Conservation (phyloP, 148 eudicot species). For the Arctostaphylos glauca region DNA sequence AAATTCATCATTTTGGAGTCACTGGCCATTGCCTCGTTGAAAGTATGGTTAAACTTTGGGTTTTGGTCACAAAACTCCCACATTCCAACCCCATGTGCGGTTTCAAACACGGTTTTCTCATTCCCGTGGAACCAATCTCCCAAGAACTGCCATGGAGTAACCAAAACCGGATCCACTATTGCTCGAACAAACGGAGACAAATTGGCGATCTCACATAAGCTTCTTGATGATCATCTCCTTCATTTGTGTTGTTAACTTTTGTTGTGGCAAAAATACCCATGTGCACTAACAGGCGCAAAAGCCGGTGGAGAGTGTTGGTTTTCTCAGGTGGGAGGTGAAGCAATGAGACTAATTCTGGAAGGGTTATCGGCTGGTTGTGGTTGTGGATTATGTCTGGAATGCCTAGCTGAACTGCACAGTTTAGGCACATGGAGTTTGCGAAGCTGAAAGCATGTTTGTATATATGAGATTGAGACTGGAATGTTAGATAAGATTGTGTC, state of each 20-base stretch:
- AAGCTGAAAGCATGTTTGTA: not conserved
- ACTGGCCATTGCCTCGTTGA: slow-evolving; percentile 8
- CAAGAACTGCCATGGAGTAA: not conserved
- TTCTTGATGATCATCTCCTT: not conserved
- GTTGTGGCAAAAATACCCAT: not conserved
- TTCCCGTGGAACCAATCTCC: slow-evolving; percentile 11
- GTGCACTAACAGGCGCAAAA: not conserved
- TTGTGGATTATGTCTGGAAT: slow-evolving; percentile 14
- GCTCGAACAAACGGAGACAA: not conserved
- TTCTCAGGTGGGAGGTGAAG: not conserved
- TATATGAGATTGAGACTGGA: slow-evolving; percentile 8
- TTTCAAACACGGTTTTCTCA: not conserved
- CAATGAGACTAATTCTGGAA: not conserved
- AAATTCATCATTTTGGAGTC: slow-evolving; percentile 8
- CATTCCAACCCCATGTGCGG: not conserved
- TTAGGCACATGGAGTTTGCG: slow-evolving; percentile 3
- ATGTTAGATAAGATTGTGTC: no score
- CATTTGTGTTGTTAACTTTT: not conserved
- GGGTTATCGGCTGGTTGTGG: slow-evolving; percentile 9
- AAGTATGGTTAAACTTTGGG: not conserved
- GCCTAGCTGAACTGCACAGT: not conserved
- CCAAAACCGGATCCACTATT: not conserved
- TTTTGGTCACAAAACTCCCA: not conserved
- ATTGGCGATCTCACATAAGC: not conserved
- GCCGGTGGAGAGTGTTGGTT: not conserved